A percentile compares a stretch with the other conserved stretches of the same genome.
Conservation (phyloP, 352 stramenopile genomes). For the Globisporangium echinulatum region DNA sequence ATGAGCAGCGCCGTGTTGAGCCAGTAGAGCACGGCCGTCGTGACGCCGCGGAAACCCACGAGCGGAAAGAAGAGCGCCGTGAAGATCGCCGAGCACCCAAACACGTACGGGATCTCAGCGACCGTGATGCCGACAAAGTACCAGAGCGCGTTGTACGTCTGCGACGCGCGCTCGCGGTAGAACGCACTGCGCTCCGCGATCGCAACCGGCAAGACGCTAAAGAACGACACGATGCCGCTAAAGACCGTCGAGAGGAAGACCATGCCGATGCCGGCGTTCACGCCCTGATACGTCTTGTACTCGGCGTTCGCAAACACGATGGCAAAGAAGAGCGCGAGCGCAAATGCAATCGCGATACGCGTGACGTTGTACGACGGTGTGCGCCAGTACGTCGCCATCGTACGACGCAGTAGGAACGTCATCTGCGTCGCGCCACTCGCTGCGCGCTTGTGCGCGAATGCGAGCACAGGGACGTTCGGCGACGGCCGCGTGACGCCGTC, state of each 20-base stretch:
- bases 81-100: background rate
- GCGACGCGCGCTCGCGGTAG: conserved; percentile 79
- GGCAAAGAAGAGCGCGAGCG: conserved; percentile 78
- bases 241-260: conserved; percentile 3
- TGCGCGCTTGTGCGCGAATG: conserved; percentile 24
- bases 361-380: conserved; percentile 17
- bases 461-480: conserved; percentile 15
- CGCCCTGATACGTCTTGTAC: conserved; percentile 36
- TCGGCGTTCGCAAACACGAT: conserved; percentile 55
- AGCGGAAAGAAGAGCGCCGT: conserved; percentile 44
- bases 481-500: conserved; percentile 26
- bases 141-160: conserved; percentile 70
- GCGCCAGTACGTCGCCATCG: background rate
- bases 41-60: conserved; percentile 38
- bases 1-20: conserved; percentile 36
- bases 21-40: conserved; percentile 29
- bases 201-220: conserved; percentile 74
- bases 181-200: conserved; percentile 79
- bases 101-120: conserved; percentile 9
- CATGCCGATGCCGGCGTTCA: conserved; percentile 59
- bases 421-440: conserved; percentile 7
- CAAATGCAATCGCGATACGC: conserved; percentile 45
- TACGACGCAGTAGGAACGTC: background rate
- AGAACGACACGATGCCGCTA: conserved; percentile 68
- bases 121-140: conserved; percentile 24